Base-by-base conservation (phyloP, 768 basidiomycete genomes). In the Nidularia pulvinata region DNA sequence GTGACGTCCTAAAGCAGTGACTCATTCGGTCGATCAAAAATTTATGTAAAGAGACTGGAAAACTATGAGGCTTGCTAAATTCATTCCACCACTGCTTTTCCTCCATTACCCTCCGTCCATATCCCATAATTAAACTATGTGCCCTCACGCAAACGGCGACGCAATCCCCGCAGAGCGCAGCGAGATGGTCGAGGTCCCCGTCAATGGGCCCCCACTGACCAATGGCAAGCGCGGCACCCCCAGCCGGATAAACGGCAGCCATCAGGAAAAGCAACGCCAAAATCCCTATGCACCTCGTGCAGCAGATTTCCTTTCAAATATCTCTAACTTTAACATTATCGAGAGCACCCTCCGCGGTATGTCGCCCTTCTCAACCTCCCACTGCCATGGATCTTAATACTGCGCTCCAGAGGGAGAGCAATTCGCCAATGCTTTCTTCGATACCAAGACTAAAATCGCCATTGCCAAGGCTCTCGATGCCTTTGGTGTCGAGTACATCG, bases 381-480 rank as follows among this genome's bases (percentile, higher is more conserved):
- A 42, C 51, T 57, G 22, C 51, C 52, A 43, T 65, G 33, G 55
- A 34, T 54, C 46, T 54, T 33, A 33, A n/a, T 22, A 49, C 11
- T 36, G 37, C 56, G 25, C 39, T 49, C 37, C 62, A 96, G 95
- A 97, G 89, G 95, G 95, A 54, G 95, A 97, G 71, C 95, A 99
- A 70, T 99, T 99, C 64, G 97, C 97, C 58, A 99, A 98, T 67
- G 96, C 97, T 51, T 99, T 99, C 82, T 99, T 98, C 69, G 96
- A 97, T 68, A 95, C 94, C 68, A 94, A 95, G 79, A 98, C 95
- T 75, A 99, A 99, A 84, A 97, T 98, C 68, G 95, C 95, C 68
- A 99, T 99, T 62, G 97, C 97, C 59, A 93, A 88, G 78, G 95
- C 95, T 11, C 86, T 98, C 54, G 95, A 98, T 79, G 95, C 95